Base-by-base conservation (phyloP, 164 flowering plant genomes). In the Vitis riparia region DNA sequence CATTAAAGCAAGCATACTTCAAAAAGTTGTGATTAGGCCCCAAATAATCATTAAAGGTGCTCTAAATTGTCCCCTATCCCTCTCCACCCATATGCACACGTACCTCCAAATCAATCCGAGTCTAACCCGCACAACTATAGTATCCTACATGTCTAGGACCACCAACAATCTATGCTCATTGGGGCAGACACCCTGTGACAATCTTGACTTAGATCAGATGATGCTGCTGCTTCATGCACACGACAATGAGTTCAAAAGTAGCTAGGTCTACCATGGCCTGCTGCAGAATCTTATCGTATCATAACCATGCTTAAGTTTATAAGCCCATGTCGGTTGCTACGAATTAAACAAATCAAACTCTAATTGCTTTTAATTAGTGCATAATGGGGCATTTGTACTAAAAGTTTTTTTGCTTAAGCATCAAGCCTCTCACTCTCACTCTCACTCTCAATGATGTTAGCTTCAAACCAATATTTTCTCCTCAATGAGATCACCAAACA, bases 371-470 rank as follows among this genome's bases (percentile, higher is more conserved):
- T n/a, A 55, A 56, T 59, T 56, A 75, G 66, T 52, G 30, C 17
- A 62, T 59, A 70, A 70, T 47, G 19, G 61, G 59, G 23, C 32
- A 19, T 23, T 51, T 17, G 57, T 51, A 59, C 51, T 32, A 37
- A 65, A 65, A 62, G 55, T 60, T 66, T 71, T 74, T 74, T 72
- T 37, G 78, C 77, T 78, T 74, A 59, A 74, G 60, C 15, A 61
- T 71, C 73, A 74, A 78, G 81, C 61, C 69, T 23, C 27, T 23
- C 27, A 0, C 27, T 23, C 27, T 23, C 27, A 1, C 27, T 23
- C 27, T 23, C 56, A 19, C 66, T 72, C 63, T 62, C 69, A 71
- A 65, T 78, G 78, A 75, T 78, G 73, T 78, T 50, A 62, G 67
- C 49, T 72, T 64, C 65, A 64, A 61, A 63, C 27, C 23, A 57